phyloP scores from a whole-genome alignment of 192 early-diverging fungal species.

The Cladochytrium replicatum region DNA sequence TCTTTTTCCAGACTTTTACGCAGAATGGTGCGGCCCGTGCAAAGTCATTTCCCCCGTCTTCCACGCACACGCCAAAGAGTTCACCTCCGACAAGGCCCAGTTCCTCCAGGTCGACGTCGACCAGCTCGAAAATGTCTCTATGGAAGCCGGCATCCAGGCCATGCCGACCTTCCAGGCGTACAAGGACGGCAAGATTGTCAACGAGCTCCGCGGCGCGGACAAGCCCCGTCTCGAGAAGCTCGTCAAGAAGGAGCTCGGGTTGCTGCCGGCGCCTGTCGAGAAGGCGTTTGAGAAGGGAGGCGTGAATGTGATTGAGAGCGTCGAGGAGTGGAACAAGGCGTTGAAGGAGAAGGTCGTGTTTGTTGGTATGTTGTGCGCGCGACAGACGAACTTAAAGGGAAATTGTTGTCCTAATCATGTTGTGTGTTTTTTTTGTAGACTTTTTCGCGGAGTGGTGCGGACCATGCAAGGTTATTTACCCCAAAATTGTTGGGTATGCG shows the following conservation, averaged over 20 bases:
- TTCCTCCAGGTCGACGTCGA: constrained; percentile 45
- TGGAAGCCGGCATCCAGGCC: constrained; percentile 31
- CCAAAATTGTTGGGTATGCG: not conserved
- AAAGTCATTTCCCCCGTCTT: constrained; percentile 39
- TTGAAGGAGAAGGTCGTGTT: no score
- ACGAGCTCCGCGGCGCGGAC: constrained; percentile 75
- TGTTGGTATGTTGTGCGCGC: no score
- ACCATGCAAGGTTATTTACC: constrained; percentile 2
- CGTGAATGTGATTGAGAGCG: not conserved
- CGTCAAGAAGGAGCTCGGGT: constrained; percentile 42
- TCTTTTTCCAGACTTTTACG: no score
- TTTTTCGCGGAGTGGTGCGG: not conserved
- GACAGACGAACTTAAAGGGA: no score
- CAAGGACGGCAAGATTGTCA: constrained; percentile 62
- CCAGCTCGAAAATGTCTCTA: constrained; percentile 38
- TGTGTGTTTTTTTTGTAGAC: not conserved
- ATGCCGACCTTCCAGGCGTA: constrained; percentile 87
- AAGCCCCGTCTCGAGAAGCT: constrained; percentile 52
- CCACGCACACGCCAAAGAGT: constrained; percentile 25
- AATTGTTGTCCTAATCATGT: no score
- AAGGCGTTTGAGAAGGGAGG: not conserved
- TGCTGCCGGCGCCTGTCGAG: not conserved
- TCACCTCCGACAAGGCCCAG: constrained; percentile 14
- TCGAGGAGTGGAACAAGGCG: not conserved
- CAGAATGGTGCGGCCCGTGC: constrained; percentile 48